Evolutionary conservation across 441 rosid genomes (phyloP), one percentile per base, ranked within the genome.

Genomic region (Populus hybrid): DNA sequence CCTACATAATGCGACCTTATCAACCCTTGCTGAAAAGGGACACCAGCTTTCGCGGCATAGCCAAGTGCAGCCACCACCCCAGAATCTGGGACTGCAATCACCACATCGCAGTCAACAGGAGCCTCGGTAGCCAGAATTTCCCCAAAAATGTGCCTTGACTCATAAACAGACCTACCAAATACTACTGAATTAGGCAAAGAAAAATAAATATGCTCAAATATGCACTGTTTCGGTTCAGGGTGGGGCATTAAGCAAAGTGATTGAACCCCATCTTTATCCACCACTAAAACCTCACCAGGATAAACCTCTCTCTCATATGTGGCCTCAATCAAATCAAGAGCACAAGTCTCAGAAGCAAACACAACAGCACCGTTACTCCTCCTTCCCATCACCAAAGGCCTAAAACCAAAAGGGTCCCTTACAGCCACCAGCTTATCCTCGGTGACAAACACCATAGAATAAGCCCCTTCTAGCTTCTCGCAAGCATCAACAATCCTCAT

Each of bases 1-100:
- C 99, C 99, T 0, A 92, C 97, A 77, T 95, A 93, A 74, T 95
- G 99, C 46, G 99, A 95, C 84, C 99, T 88, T 34, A 95, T 95
- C 82, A 95, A 69, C 24, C 99, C 99, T 74, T 91, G 96, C 40
- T 95, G 94, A 80, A 91, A 95, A n/a, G 95, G 83, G 6, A 92
- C 97, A 1, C 98, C 97, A 0, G 94, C 89, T 81, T 90, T 92
- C 0, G 88, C 91, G 0, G 98, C 97, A 40, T 93, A 93, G 5
- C 99, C 99, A 1, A 91, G 91, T 10, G 99, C 99, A 78, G 97
- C 97, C 72, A 95, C 99, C 10, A 95, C 97, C 0, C 99, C 98
- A 3, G 99, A 95, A 80, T 95, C 99, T 0, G 98, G 98, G 26
- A 95, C 99, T 0, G 96, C 97, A 26, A 95, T 93, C 78, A 95